Percentiles rank a stretch among this genome's conserved stretches.
These are phyloP conservation scores for Neospora caninum DNA, from an alignment of 169 alveolate genomes.

Conservation along the genomic window DNA sequence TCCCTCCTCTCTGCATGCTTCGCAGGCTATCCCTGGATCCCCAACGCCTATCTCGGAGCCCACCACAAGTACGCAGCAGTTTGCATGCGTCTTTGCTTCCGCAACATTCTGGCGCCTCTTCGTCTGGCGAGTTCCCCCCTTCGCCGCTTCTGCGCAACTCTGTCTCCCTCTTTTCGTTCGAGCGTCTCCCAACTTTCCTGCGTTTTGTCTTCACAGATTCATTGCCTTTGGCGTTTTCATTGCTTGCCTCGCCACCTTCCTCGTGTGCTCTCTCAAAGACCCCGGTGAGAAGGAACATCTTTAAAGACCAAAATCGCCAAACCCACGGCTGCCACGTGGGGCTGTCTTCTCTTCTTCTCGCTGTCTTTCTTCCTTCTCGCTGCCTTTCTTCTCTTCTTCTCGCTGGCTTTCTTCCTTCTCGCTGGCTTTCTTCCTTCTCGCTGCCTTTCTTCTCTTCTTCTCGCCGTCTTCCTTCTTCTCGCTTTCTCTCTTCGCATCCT, in stretches of 20 bases:
- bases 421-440: not conserved
- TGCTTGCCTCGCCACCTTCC: constrained; percentile 3
- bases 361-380: not conserved
- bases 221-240: not conserved
- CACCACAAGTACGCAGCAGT: not conserved
- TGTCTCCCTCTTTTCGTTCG: too few species aligned
- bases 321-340: not conserved
- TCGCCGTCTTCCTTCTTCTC: too few species aligned
- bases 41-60: constrained; percentile 3
- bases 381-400: not conserved
- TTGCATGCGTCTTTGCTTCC: too few species aligned
- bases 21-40: constrained; percentile 39
- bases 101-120: too few species aligned
- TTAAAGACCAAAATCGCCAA: not conserved
- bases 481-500: too few species aligned
- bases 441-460: too few species aligned
- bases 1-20: not conserved
- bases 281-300: not conserved
- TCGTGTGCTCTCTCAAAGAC: not conserved
- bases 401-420: not conserved
- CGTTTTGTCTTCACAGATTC: not conserved
- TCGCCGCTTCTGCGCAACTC: too few species aligned
- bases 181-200: too few species aligned
- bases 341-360: not conserved
- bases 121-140: too few species aligned